phyloP scores from a whole-genome alignment of 345 rosid species.

The Psidium guajava region DNA sequence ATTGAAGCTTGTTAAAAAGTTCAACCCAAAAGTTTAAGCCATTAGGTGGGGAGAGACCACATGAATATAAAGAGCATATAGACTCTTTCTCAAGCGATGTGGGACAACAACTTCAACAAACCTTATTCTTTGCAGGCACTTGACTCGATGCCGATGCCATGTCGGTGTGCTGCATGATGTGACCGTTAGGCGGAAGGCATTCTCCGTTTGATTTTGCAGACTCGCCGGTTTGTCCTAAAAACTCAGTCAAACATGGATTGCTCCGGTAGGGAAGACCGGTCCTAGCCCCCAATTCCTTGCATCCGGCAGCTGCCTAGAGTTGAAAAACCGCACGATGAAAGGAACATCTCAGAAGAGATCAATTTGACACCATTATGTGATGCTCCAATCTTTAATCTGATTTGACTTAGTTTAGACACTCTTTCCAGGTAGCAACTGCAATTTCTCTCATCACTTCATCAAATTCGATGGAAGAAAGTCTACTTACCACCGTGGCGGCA shows the following conservation, averaged over 20 bases:
- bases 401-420: neutral
- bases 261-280: constrained; percentile 49
- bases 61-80: too few relatives aligned
- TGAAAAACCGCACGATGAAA: neutral
- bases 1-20: too few relatives aligned
- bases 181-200: neutral
- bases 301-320: constrained; percentile 67
- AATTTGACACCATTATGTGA: neutral
- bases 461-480: neutral
- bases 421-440: neutral
- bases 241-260: constrained; percentile 42
- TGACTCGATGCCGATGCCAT: too few relatives aligned
- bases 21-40: too few relatives aligned
- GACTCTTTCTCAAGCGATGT: too few relatives aligned
- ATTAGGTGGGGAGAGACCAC: too few relatives aligned
- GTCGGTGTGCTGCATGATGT: neutral
- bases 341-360: neutral
- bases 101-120: too few relatives aligned
- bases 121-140: too few relatives aligned
- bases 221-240: neutral
- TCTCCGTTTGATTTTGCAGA: neutral
- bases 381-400: neutral
- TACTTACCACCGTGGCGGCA: constrained; percentile 77
- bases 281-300: constrained; percentile 82
- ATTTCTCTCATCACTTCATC: neutral